A percentile compares a stretch with the other conserved stretches of the same genome.
Evolutionary conservation across 345 rosid genomes (phyloP).

Genomic region (Sonneratia alba): DNA sequence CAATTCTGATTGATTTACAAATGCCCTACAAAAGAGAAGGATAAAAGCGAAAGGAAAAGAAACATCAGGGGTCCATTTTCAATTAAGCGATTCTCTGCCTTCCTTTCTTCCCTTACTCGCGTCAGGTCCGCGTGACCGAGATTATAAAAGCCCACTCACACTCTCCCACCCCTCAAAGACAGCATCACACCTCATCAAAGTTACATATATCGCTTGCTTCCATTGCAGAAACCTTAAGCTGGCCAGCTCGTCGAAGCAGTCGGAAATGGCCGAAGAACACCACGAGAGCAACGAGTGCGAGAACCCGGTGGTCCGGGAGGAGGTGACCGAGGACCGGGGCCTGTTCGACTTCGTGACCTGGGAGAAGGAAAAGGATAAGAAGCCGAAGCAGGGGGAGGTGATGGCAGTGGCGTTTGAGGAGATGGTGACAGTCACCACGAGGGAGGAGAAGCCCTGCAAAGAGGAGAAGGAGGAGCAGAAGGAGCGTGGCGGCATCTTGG

Average conservation of each 20-base stretch:
- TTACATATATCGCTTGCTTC: not conserved
- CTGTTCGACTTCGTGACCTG: constrained; percentile 66
- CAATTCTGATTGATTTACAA: not conserved
- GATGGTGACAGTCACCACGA: constrained; percentile 24
- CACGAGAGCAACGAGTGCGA: constrained; percentile 37
- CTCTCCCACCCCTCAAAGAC: not conserved
- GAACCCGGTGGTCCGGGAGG: constrained; percentile 21
- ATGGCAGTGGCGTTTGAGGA: constrained; percentile 50
- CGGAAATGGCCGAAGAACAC: constrained; percentile 10
- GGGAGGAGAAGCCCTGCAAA: constrained; percentile 7
- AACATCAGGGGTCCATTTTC: not conserved
- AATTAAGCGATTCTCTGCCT: not conserved
- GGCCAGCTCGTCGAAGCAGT: not conserved
- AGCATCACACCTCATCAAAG: not conserved
- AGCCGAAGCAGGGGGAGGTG: constrained; percentile 36
- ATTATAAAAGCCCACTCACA: constrained; percentile 20
- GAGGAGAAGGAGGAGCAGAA: constrained; percentile 33
- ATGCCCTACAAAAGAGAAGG: not conserved
- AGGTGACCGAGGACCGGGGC: constrained; percentile 60
- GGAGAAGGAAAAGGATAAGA: constrained; percentile 41
- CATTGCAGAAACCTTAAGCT: not conserved
- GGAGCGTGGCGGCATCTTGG: constrained; percentile 39
- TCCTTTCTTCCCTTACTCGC: constrained; percentile 15
- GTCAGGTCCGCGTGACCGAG: constrained; percentile 23
- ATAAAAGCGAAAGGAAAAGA: not conserved